Percentiles rank a stretch among this genome's conserved stretches.
phyloP scores from a whole-genome alignment of 2,329 filamentous ascomycete genomes.

The Colletotrichum filicis region DNA sequence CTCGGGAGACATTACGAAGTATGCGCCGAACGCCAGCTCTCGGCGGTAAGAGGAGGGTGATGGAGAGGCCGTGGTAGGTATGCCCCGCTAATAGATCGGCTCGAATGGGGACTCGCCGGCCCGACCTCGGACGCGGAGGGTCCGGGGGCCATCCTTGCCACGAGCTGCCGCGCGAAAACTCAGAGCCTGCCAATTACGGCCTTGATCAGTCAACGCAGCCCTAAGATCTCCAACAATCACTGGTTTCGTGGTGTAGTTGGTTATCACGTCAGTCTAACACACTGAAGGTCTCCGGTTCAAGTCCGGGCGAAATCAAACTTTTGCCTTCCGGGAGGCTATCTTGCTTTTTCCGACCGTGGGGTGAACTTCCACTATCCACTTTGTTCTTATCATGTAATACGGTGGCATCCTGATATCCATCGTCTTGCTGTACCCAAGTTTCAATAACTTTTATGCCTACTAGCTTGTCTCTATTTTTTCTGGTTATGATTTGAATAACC shows the following conservation, averaged over 20 bases:
- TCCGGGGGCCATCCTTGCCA: neutral
- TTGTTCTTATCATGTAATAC: neutral
- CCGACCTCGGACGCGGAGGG: neutral
- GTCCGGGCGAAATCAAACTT: slow-evolving; percentile 33
- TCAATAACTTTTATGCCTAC: neutral
- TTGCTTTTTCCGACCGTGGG: neutral
- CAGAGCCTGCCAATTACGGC: accelerated
- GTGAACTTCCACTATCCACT: neutral
- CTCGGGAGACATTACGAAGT: neutral
- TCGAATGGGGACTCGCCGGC: neutral
- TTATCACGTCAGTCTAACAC: slow-evolving; percentile 62
- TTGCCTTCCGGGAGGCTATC: neutral
- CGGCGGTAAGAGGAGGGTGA: no score
- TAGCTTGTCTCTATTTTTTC: no score
- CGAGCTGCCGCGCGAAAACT: neutral
- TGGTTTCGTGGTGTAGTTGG: slow-evolving; percentile 50
- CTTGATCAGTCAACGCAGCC: neutral
- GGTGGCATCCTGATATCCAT: neutral
- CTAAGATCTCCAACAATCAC: neutral
- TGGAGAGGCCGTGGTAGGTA: no score
- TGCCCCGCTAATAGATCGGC: neutral
- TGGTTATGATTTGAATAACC: no score
- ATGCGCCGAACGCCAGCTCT: neutral
- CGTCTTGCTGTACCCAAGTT: neutral
- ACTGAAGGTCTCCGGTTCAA: slow-evolving; percentile 42